Conservation (phyloP, 805 yeast species). For the Kluyveromyces siamensis region DNA sequence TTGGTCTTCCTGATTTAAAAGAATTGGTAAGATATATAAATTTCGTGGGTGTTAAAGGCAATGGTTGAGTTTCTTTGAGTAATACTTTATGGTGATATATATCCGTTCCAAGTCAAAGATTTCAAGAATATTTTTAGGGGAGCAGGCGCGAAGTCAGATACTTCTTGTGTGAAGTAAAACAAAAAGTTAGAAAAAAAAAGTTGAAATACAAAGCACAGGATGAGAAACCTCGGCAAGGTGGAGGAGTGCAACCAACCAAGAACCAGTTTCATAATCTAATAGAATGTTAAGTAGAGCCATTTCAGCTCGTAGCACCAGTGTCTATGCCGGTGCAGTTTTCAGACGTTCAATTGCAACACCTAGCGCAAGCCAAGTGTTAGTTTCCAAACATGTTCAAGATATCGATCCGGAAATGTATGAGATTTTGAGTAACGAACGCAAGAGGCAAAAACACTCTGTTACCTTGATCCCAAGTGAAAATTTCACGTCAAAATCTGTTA, state of each 20-base stretch:
- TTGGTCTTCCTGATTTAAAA: too few relatives aligned
- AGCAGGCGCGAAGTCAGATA: too few relatives aligned
- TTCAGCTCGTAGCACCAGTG: slow-evolving; percentile 8
- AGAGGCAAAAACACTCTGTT: slow-evolving; percentile 85
- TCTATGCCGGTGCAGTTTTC: slow-evolving; percentile 7
- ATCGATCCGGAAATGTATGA: slow-evolving; percentile 80
- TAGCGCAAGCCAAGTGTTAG: slow-evolving; percentile 28
- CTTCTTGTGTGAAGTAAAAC: too few relatives aligned
- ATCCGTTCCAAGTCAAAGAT: too few relatives aligned
- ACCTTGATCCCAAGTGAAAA: slow-evolving; percentile 93
- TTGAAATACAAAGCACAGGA: too few relatives aligned
- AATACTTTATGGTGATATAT: too few relatives aligned
- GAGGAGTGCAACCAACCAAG: neutral
- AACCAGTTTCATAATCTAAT: neutral
- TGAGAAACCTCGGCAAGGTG: too few relatives aligned
- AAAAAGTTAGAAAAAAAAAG: too few relatives aligned
- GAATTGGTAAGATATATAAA: too few relatives aligned
- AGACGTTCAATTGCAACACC: slow-evolving; percentile 6
- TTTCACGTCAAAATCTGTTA: slow-evolving; percentile 90
- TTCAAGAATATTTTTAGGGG: too few relatives aligned
- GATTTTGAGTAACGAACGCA: slow-evolving; percentile 66
- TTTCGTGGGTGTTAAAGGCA: too few relatives aligned
- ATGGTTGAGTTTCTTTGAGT: too few relatives aligned
- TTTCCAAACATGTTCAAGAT: slow-evolving; percentile 55
- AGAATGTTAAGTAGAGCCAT: slow-evolving; percentile 10